A percentile compares a stretch with the other conserved stretches of the same genome.
Conservation (phyloP, 1,139 yeast genomes). For the Trichomonascaceae sp. region DNA sequence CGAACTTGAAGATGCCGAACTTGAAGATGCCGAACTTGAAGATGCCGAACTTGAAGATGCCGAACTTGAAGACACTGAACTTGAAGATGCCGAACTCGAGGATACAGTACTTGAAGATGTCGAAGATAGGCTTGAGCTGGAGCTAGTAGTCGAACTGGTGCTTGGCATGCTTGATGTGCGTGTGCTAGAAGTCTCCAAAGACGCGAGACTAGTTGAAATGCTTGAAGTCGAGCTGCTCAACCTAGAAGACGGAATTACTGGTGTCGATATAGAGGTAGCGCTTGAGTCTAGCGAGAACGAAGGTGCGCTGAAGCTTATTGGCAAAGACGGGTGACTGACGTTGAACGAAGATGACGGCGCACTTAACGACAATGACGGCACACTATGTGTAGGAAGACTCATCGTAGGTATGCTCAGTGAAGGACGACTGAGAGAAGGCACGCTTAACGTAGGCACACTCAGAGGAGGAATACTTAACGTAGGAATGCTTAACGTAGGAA, state of each 20-base stretch:
- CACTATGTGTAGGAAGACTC: neutral
- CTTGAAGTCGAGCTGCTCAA: neutral
- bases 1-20: neutral
- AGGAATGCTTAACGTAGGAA: neutral
- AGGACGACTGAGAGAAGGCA: neutral
- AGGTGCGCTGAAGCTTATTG: neutral
- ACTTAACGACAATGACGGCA: neutral
- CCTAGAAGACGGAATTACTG: neutral
- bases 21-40: no score
- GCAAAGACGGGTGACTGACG: neutral
- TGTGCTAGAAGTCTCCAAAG: conserved; percentile 1
- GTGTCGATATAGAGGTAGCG: neutral
- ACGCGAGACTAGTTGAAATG: neutral
- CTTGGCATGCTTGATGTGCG: no score
- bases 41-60: conserved; percentile 1
- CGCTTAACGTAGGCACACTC: neutral
- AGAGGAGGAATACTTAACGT: neutral
- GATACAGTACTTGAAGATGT: neutral
- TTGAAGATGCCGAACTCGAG: neutral
- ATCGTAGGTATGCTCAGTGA: neutral
- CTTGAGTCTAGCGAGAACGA: neutral
- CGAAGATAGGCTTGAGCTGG: neutral
- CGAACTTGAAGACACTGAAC: neutral
- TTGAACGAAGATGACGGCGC: neutral
- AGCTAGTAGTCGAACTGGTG: neutral